Percentiles rank a stretch among this genome's conserved stretches.
Conservation (phyloP, 768 basidiomycete species). For the Termitomyces titanicus region DNA sequence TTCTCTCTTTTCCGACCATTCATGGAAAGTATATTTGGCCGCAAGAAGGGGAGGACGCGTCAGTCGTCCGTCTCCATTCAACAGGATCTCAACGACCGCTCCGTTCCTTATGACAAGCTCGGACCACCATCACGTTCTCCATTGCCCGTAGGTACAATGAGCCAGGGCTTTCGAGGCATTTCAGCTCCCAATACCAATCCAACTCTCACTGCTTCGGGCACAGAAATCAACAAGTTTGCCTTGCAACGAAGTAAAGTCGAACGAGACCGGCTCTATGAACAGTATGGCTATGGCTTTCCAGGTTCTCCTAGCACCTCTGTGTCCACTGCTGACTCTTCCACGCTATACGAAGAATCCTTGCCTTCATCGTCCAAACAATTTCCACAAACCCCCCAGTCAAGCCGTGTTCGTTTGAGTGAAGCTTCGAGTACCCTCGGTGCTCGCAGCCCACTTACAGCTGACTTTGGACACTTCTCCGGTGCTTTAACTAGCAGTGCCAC, state of each 20-base stretch:
- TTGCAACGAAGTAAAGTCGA: constrained; percentile 49
- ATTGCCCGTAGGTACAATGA: constrained; percentile 49
- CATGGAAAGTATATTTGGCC: constrained; percentile 69
- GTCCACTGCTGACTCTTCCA: constrained; percentile 56
- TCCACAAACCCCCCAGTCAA: constrained; percentile 32
- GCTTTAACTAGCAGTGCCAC: constrained; percentile 27
- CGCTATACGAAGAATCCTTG: constrained; percentile 50
- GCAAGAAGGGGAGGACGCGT: constrained; percentile 58
- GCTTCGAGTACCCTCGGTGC: constrained; percentile 46
- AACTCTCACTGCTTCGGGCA: constrained; percentile 65
- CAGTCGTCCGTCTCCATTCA: constrained; percentile 58
- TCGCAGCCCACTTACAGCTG: constrained; percentile 47
- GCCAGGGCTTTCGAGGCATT: constrained; percentile 59
- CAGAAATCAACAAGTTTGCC: constrained; percentile 64
- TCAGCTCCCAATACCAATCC: constrained; percentile 86
- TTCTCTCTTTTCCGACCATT: neutral
- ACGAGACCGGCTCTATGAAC: constrained; percentile 50
- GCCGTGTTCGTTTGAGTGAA: constrained; percentile 51
- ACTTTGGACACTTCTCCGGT: constrained; percentile 45
- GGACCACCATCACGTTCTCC: constrained; percentile 56
- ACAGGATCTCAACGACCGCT: constrained; percentile 60
- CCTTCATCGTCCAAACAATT: constrained; percentile 25
- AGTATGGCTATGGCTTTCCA: constrained; percentile 34
- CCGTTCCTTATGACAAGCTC: constrained; percentile 72
- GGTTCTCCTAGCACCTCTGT: constrained; percentile 49